phyloP scores from a whole-genome alignment of 148 eudicot species.

The Vaccinium corymbosum region DNA sequence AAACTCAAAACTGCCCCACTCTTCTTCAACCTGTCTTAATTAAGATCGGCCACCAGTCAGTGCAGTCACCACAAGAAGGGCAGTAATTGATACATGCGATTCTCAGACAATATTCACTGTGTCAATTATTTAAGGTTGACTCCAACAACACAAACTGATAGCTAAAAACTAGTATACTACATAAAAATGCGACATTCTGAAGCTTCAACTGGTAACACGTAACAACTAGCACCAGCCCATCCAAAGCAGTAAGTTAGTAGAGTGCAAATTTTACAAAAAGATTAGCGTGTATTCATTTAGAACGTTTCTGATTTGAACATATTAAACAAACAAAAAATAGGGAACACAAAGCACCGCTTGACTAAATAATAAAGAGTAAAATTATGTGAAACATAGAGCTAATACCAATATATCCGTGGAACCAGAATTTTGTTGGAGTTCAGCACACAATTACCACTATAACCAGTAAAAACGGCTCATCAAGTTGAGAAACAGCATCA shows the following conservation, averaged over 20 bases:
- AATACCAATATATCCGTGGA: constrained; percentile 94
- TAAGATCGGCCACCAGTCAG: not conserved
- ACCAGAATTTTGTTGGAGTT: constrained; percentile 97
- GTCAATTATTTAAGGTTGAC: not conserved
- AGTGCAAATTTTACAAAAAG: not conserved
- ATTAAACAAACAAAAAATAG: not conserved
- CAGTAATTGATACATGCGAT: not conserved
- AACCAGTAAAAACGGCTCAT: constrained; percentile 94
- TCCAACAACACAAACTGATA: not conserved
- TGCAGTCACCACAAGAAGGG: not conserved
- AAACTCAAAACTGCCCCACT: not conserved
- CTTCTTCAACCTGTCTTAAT: not conserved
- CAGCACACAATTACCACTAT: constrained; percentile 99
- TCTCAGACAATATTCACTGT: not conserved
- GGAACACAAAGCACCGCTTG: not conserved
- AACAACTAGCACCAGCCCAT: not conserved
- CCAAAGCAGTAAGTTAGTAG: not conserved
- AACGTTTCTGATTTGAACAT: not conserved
- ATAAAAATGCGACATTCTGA: not conserved
- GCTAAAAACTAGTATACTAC: not conserved
- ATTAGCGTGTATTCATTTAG: not conserved
- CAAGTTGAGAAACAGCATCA: constrained; percentile 94
- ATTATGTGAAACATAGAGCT: constrained; percentile 74
- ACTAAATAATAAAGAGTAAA: not conserved
- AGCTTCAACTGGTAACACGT: not conserved